Percentiles rank a stretch among this genome's conserved stretches.
Conservation (phyloP, 805 yeast species). For the Kregervanrija delftensis region DNA sequence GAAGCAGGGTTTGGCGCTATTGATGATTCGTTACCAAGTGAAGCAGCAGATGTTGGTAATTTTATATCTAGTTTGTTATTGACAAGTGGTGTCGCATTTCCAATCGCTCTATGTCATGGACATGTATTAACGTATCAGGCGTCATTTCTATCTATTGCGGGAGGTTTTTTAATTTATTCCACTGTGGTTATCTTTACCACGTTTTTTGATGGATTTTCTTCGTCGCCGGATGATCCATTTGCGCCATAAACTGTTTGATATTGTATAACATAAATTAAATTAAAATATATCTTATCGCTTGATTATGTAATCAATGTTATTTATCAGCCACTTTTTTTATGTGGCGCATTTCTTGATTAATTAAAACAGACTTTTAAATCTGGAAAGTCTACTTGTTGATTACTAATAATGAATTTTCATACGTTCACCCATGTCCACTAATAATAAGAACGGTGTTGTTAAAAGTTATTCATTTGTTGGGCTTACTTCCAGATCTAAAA, state of each 20-base stretch:
- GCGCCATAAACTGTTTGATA: no score
- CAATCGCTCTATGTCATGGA: conserved; percentile 71
- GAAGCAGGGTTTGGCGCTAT: conserved; percentile 46
- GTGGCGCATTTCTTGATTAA: no score
- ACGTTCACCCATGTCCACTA: no score
- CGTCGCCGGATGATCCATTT: conserved; percentile 31
- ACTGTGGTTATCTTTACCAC: conserved; percentile 78
- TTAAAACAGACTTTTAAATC: no score
- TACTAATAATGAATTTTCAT: no score
- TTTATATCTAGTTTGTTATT: conserved; percentile 74
- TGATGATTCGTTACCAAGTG: conserved; percentile 41
- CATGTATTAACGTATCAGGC: conserved; percentile 65
- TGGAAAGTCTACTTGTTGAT: no score
- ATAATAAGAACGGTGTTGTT: not conserved
- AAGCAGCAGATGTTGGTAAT: conserved; percentile 70
- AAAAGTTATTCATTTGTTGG: conserved; percentile 25
- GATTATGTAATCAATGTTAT: no score
- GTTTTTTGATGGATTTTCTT: conserved; percentile 56
- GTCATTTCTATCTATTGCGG: conserved; percentile 66
- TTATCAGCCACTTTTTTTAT: no score
- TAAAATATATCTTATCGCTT: no score
- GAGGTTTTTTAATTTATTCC: conserved; percentile 78
- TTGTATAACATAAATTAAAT: no score
- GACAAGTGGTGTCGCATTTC: conserved; percentile 67
- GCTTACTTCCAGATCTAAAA: conserved; percentile 27